phyloP scores from a whole-genome alignment of 257 asterid species.

The Marsdenia floribunda region DNA sequence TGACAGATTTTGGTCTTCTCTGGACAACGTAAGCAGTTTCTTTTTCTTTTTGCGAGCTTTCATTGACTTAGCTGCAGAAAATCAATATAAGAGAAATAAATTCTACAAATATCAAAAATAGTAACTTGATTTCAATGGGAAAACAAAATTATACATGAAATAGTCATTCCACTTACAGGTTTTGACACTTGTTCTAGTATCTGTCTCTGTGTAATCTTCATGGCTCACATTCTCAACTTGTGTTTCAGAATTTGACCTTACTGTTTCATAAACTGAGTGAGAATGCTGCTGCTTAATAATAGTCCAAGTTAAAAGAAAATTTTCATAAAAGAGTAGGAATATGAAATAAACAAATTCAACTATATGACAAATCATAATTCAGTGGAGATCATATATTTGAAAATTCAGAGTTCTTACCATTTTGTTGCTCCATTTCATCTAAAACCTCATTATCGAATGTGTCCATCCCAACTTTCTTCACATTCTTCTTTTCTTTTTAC shows the following conservation, averaged over 20 bases:
- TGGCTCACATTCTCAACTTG: constrained; percentile 13
- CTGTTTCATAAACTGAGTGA: constrained; percentile 17
- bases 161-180: constrained; percentile 20
- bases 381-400: neutral
- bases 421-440: constrained; percentile 20
- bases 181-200: constrained; percentile 12
- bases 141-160: neutral
- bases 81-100: neutral
- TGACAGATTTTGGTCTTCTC: constrained; percentile 22
- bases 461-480: constrained; percentile 13
- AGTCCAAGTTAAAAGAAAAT: neutral
- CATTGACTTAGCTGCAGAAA: constrained; percentile 43
- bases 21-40: constrained; percentile 26
- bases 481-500: constrained; percentile 38
- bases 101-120: constrained; percentile 2
- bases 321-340: neutral
- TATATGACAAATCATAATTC: neutral
- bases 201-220: constrained; percentile 19
- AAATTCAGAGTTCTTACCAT: constrained; percentile 25
- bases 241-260: constrained; percentile 9
- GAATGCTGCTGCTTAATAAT: neutral
- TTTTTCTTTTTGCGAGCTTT: constrained; percentile 31
- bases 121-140: neutral
- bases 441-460: constrained; percentile 19
- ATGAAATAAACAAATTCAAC: neutral